A percentile compares a stretch with the other conserved stretches of the same genome.
Evolutionary conservation across 805 yeast species (phyloP).

Genomic region (Candida sonorensis): DNA sequence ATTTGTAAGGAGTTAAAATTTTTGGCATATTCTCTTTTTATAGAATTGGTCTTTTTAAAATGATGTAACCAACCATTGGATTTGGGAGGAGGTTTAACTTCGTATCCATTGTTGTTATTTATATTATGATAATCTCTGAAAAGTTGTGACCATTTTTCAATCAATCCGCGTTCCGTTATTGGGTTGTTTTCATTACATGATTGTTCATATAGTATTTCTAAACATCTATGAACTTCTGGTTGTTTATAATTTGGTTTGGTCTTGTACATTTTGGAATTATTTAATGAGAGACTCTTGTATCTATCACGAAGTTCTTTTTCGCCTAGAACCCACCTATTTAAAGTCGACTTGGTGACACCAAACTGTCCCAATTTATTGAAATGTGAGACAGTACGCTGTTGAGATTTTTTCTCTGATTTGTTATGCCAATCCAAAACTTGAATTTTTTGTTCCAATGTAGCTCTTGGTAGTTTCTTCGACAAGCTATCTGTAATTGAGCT

Average conservation of each 20-base stretch:
- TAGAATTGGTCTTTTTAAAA: constrained; percentile 27
- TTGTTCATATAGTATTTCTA: constrained; percentile 32
- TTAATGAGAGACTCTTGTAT: constrained; percentile 20
- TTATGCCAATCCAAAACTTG: constrained; percentile 31
- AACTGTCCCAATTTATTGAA: constrained; percentile 26
- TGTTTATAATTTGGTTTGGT: constrained; percentile 27
- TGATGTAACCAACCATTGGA: constrained; percentile 37
- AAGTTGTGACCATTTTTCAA: constrained; percentile 25
- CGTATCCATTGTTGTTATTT: constrained; percentile 1
- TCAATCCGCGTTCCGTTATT: constrained; percentile 25
- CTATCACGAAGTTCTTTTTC: constrained; percentile 26
- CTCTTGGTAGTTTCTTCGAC: constrained; percentile 22
- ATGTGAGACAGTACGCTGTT: constrained; percentile 28
- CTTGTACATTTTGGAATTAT: constrained; percentile 23
- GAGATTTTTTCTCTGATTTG: constrained; percentile 24
- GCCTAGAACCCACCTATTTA: constrained; percentile 33
- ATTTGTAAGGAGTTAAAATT: constrained; percentile 14
- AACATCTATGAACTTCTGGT: constrained; percentile 29
- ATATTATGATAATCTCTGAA: constrained; percentile 14
- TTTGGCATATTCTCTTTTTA: constrained; percentile 23
- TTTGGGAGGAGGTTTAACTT: constrained; percentile 14
- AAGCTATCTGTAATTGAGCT: no score
- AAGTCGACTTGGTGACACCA: constrained; percentile 31
- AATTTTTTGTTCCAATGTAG: constrained; percentile 32
- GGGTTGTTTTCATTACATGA: constrained; percentile 23